A percentile compares a stretch with the other conserved stretches of the same genome.
Evolutionary conservation across 2,329 filamentous ascomycete species (phyloP).

Genomic region (Lasiodiplodia sp.): DNA sequence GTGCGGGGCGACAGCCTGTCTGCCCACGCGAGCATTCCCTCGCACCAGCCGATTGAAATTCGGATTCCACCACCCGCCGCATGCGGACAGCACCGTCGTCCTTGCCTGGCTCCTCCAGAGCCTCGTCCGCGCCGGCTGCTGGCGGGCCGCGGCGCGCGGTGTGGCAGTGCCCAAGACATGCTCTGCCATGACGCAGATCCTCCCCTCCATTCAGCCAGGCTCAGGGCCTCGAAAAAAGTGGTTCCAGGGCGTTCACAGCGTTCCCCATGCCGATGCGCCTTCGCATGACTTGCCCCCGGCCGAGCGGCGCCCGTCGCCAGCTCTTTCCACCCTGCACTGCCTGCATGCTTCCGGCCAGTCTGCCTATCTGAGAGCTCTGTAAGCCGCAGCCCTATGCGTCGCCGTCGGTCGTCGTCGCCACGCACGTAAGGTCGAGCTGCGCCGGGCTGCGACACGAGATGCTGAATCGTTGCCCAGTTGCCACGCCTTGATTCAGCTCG

Average conservation of each 20-base stretch:
- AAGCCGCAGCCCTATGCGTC: slow-evolving; percentile 6
- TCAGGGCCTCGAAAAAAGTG: neutral
- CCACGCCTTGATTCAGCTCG: slow-evolving; percentile 8
- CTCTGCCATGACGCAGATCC: neutral
- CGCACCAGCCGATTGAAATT: slow-evolving; percentile 10
- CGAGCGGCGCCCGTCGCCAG: neutral
- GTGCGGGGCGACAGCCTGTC: slow-evolving; percentile 10
- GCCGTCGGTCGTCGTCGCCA: neutral
- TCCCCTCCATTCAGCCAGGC: neutral
- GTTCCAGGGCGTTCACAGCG: neutral
- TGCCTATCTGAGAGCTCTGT: neutral
- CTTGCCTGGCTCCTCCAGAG: slow-evolving; percentile 12
- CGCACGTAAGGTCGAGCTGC: slow-evolving; percentile 10
- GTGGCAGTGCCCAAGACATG: slow-evolving; percentile 17
- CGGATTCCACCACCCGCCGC: neutral
- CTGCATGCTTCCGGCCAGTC: neutral
- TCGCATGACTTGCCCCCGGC: slow-evolving; percentile 21
- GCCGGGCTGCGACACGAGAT: slow-evolving; percentile 6
- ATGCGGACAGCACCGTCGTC: neutral
- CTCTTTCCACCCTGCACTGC: slow-evolving; percentile 5
- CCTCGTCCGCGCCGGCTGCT: slow-evolving; percentile 8
- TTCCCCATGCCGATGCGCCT: slow-evolving; percentile 18
- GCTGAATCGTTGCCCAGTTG: slow-evolving; percentile 3
- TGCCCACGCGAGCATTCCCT: slow-evolving; percentile 22
- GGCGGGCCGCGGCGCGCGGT: slow-evolving; percentile 6